Evolutionary conservation across 2,329 filamentous ascomycete genomes (phyloP), one percentile per base, ranked within the genome.

Genomic region (Penicillium sclerotigenum): DNA sequence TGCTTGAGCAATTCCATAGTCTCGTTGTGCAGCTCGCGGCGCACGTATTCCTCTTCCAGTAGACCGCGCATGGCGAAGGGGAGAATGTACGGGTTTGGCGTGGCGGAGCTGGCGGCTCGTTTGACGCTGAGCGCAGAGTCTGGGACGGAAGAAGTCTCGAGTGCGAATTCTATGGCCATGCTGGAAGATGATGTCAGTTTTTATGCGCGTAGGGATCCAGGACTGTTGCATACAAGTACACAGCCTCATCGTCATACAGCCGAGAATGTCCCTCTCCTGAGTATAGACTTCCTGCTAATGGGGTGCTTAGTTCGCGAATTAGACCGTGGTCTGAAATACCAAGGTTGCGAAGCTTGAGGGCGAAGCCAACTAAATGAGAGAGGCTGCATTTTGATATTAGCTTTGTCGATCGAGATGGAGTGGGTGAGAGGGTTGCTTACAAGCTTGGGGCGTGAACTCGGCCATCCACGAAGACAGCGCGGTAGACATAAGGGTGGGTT

Each of bases 1-100:
- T 96, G 86, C 57, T 80, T 80, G n/a, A 99, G 78, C 48, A 99
- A 74, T 68, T 91, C 84, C 58, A 84, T 83, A 7, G 90, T 91
- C 75, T 99, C 94, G 1, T 81, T 76, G 31, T 84, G 84, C 18
- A 96, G 76, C 69, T 95, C 89, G 22, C 85, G 89, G 72, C 89
- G 91, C 24, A 97, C 93, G 67, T 91, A 86, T 18, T 94, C 88
- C 72, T 99, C 94, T 71, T 97, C 94, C 2, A 99, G 77, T 55
- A 99, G 77, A 0, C 94, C 94, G 8, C 94, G 85, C 87, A 99
- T 94, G 34, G 94, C 93, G 87, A 95, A 99, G 0, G 94, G 94
- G 14, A 99, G 78, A 53, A 94, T 87, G 68, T 93, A 97, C 0
- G 93, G 93, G 67, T 97, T 97, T 16, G 87, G 77, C 55, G 60